phyloP scores from a whole-genome alignment of 176 grass and related monocot species.

The Tillandsia fasciculata region DNA sequence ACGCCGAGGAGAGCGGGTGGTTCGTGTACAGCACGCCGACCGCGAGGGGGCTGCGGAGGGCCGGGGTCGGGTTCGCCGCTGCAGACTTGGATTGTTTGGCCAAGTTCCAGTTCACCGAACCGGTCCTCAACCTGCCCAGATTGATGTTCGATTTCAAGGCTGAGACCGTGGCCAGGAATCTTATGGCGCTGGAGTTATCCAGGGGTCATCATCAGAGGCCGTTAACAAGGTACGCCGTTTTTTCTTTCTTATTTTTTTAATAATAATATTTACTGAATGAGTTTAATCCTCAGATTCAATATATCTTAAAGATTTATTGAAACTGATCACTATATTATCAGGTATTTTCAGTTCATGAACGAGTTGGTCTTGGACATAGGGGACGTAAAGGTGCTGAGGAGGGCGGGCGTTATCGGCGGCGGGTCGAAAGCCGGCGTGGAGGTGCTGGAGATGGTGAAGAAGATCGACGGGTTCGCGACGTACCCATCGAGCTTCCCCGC shows the following conservation, averaged over 20 bases:
- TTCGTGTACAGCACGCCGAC: constrained; percentile 18
- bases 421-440: constrained; percentile 16
- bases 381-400: constrained; percentile 29
- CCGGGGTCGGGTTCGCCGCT: constrained; percentile 26
- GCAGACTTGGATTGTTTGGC: constrained; percentile 11
- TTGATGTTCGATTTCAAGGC: constrained; percentile 43
- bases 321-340: not conserved
- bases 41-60: constrained; percentile 23
- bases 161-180: constrained; percentile 41
- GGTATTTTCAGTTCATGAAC: constrained; percentile 54
- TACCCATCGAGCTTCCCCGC: constrained; percentile 46
- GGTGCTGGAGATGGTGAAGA: constrained; percentile 33
- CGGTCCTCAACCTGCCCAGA: constrained; percentile 22
- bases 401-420: constrained; percentile 23
- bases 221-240: constrained; percentile 16
- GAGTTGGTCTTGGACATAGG: constrained; percentile 30
- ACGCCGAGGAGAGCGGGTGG: not conserved
- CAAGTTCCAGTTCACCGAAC: constrained; percentile 9
- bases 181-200: constrained; percentile 36
- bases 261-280: too few relatives aligned
- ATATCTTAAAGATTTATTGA: too few relatives aligned
- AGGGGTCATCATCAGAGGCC: constrained; percentile 25
- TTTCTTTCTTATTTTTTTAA: too few relatives aligned
- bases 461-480: constrained; percentile 27
- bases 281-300: too few relatives aligned